Percentiles rank a stretch among this genome's conserved stretches.
Evolutionary conservation across 2,329 filamentous ascomycete species (phyloP).

Genomic region (Diaporthe sp.): DNA sequence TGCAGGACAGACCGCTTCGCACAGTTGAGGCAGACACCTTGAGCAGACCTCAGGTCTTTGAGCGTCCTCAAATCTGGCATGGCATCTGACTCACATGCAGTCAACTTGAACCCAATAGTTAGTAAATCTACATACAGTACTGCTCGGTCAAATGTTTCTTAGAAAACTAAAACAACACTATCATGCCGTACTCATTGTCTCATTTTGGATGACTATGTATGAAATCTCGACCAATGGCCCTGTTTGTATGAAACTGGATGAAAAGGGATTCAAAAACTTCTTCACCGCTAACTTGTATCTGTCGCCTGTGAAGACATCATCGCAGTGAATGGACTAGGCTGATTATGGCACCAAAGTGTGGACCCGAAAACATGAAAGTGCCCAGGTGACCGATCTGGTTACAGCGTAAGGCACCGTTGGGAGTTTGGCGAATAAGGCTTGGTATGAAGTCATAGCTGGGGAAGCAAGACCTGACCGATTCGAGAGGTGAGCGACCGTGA

Average conservation of each 20-base stretch:
- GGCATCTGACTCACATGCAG: background rate
- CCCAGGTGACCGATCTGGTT: too few relatives aligned
- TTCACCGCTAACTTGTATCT: background rate
- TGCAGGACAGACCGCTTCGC: background rate
- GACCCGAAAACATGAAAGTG: background rate
- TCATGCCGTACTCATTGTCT: background rate
- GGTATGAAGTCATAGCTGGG: constrained; percentile 26
- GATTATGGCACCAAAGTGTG: background rate
- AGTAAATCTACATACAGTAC: background rate
- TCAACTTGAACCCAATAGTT: background rate
- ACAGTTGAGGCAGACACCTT: background rate
- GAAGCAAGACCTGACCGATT: background rate
- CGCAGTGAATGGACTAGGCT: too few relatives aligned
- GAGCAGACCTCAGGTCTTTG: background rate
- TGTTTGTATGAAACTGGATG: background rate
- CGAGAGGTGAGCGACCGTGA: background rate
- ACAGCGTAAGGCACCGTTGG: background rate
- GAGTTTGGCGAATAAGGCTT: constrained; percentile 2
- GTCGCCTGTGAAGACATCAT: too few relatives aligned
- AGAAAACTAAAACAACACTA: background rate
- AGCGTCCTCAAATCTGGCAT: background rate
- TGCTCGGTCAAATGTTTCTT: background rate
- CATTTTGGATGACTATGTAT: background rate
- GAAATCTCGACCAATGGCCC: background rate
- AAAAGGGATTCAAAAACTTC: background rate